Evolutionary conservation across 1,284 basidiomycete genomes (phyloP), one percentile per base, ranked within the genome.

Genomic region (Xerocomus nothofagi): DNA sequence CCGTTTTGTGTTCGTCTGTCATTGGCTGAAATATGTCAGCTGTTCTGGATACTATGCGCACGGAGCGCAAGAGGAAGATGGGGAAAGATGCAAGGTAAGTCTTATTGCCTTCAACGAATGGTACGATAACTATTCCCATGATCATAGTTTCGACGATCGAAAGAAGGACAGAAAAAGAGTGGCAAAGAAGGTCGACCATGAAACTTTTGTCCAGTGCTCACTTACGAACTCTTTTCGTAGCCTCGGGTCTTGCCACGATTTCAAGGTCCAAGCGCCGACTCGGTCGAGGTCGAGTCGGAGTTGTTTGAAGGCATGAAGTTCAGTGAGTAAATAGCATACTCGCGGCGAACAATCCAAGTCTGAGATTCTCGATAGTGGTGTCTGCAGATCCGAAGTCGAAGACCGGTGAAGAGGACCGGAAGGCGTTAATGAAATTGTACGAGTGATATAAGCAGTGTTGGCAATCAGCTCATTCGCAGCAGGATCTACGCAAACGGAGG

Each of bases 401-500:
- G 57, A 84, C 79, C 0, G 82, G 82, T 3, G 79, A 82, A n/a
- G 71, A 82, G 45, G 86, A 90, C 57, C 87, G 82, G 62, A 76
- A 73, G 52, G 76, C 81, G 18, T 61, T 91, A 5, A 76, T 84
- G 59, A 84, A 77, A 67, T 59, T 82, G 88, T 89, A 51, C 44
- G 81, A 63, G 30, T 33, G 14, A 21, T 5, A 11, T 20, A 7
- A 1, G 10, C 6, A 12, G 9, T n/a, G 6, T 17, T 50, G 18
- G 39, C 32, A 36, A 18, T 49, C 33, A 20, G 30, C 39, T 62
- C 20, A 61, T 36, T 51, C 46, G 32, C 42, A 36, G 4, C 50
- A 91, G 88, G 52, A 87, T 96, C 39, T 79, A 84, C 55, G 77
- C 80, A 6, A 76, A 95, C 58, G 92, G 93, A 1, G 93, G 93